Evolutionary conservation across 2,329 filamentous ascomycete genomes (phyloP).

Genomic region (Hymenoscyphus infarciens): DNA sequence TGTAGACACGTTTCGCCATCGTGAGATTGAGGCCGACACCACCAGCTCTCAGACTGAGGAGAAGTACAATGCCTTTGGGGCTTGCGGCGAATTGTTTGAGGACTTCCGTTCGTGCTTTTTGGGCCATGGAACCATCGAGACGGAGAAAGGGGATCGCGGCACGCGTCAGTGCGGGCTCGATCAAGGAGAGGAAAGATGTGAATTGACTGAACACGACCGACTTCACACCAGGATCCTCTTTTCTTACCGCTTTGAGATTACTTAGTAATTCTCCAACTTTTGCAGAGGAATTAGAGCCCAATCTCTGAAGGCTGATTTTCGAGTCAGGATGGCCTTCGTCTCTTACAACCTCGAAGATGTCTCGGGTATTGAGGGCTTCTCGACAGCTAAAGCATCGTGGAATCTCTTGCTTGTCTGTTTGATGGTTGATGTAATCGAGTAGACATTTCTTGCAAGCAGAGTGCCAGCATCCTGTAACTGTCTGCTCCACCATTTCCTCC

Average conservation of each 20-base stretch:
- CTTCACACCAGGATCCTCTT: constrained; percentile 67
- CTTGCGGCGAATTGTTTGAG: constrained; percentile 66
- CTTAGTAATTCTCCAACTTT: constrained; percentile 80
- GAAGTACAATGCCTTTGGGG: constrained; percentile 65
- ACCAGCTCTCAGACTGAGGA: constrained; percentile 83
- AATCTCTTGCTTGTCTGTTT: constrained; percentile 69
- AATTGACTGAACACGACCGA: constrained; percentile 97
- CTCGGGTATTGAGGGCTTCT: constrained; percentile 72
- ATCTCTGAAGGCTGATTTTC: constrained; percentile 57
- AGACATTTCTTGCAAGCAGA: constrained; percentile 93
- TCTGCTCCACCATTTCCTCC: constrained; percentile 92
- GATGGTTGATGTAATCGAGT: constrained; percentile 84
- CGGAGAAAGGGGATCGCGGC: constrained; percentile 77
- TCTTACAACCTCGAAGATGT: constrained; percentile 88
- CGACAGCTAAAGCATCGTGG: constrained; percentile 91
- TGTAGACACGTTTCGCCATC: constrained; percentile 82
- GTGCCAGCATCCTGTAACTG: constrained; percentile 96
- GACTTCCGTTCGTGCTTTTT: constrained; percentile 77
- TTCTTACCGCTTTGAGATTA: constrained; percentile 67
- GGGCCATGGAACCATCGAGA: constrained; percentile 85
- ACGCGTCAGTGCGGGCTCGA: constrained; percentile 72
- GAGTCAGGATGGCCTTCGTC: constrained; percentile 61
- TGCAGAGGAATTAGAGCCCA: constrained; percentile 70
- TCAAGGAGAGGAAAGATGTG: constrained; percentile 90
- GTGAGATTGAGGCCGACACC: constrained; percentile 94